Conservation (phyloP, 2,329 filamentous ascomycete genomes). For the Ascochyta koolunga region DNA sequence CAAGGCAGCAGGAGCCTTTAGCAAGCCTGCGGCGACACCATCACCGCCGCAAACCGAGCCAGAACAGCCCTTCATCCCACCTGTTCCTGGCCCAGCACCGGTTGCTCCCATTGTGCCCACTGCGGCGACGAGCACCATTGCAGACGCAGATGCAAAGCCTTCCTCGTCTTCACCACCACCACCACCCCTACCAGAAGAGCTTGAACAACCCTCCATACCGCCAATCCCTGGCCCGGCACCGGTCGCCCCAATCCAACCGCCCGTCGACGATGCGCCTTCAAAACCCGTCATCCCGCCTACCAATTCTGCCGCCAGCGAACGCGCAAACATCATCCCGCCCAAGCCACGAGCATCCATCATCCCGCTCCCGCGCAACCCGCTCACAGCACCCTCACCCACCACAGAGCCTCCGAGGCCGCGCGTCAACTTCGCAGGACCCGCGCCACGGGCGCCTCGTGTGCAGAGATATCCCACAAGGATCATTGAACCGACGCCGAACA, state of each 20-base stretch:
- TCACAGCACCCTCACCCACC: slow-evolving; percentile 20
- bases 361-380: slow-evolving; percentile 30
- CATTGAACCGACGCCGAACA: slow-evolving; percentile 30
- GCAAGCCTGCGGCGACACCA: slow-evolving; percentile 4
- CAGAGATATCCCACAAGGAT: slow-evolving; percentile 17
- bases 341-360: slow-evolving; percentile 27
- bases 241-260: slow-evolving; percentile 10
- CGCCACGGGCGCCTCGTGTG: slow-evolving; percentile 10
- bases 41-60: not conserved
- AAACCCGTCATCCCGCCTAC: slow-evolving; percentile 9
- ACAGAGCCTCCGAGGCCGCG: slow-evolving; percentile 1
- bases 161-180: not conserved
- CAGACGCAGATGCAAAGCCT: not conserved
- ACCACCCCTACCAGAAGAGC: not conserved
- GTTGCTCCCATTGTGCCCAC: slow-evolving; percentile 11
- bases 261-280: not conserved
- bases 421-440: slow-evolving; percentile 9
- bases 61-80: slow-evolving; percentile 5
- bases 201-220: not conserved
- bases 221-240: not conserved
- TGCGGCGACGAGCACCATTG: not conserved
- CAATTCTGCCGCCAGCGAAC: slow-evolving; percentile 7
- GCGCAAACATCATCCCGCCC: slow-evolving; percentile 6
- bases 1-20: slow-evolving; percentile 30
- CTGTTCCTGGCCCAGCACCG: slow-evolving; percentile 13